Conservation (phyloP, 805 yeast genomes). For the Cyberlindnera misumaiensis region DNA sequence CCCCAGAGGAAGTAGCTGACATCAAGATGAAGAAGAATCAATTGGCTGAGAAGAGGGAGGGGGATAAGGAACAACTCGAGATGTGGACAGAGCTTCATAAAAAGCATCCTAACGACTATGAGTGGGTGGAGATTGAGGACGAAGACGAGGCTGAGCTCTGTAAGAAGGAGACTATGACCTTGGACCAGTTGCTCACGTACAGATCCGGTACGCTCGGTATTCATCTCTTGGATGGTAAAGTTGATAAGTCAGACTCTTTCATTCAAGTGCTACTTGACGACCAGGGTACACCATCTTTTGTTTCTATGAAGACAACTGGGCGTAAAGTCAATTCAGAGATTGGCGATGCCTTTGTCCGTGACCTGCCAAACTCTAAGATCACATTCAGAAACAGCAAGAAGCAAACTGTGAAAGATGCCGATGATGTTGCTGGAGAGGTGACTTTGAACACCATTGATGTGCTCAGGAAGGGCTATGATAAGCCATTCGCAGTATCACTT, state of each 20-base stretch:
- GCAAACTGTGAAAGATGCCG: conserved; percentile 37
- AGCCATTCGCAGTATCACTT: conserved; percentile 40
- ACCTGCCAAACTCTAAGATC: conserved; percentile 53
- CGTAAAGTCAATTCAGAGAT: conserved; percentile 39
- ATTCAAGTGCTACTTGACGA: conserved; percentile 65
- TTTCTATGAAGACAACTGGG: conserved; percentile 42
- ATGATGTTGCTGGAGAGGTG: conserved; percentile 47
- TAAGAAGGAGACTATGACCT: conserved; percentile 38
- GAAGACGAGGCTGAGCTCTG: conserved; percentile 31
- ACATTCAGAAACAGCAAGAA: conserved; percentile 52
- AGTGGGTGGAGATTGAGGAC: conserved; percentile 46
- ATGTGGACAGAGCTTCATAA: conserved; percentile 45
- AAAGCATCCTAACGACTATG: conserved; percentile 55
- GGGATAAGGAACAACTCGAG: conserved; percentile 29
- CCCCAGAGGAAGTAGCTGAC: conserved; percentile 47
- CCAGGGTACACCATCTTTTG: conserved; percentile 49
- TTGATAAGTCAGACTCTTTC: conserved; percentile 40
- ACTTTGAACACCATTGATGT: conserved; percentile 45
- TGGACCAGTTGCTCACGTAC: conserved; percentile 46
- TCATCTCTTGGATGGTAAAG: conserved; percentile 43
- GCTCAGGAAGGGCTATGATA: conserved; percentile 40
- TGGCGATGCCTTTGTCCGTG: conserved; percentile 63
- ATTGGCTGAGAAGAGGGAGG: conserved; percentile 29
- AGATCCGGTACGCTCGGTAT: conserved; percentile 60
- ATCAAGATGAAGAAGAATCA: conserved; percentile 36